Base-by-base conservation (phyloP, 495 filamentous ascomycete genomes). In the Penicillium atrosanguineum region DNA sequence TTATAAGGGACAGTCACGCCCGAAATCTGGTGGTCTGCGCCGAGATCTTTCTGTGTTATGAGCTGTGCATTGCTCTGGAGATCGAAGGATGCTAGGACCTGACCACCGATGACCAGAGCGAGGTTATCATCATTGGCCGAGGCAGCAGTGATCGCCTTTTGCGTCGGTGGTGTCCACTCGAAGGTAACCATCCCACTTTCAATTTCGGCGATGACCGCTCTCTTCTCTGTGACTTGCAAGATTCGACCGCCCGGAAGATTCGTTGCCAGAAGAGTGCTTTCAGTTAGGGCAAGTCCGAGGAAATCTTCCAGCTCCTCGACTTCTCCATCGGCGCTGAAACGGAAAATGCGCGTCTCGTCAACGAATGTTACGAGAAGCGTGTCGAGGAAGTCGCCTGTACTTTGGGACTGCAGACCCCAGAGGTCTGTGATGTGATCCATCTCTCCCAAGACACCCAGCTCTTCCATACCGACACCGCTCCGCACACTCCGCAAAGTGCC, bases 381-480 rank as follows among this genome's bases (percentile, higher is more conserved):
- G 61, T 97, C 90, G 46, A 81, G 67, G 19, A 69, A 73, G 12
- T 78, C 73, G 14, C 61, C 60, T 0, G 65, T 60, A 9, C 69
- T 64, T 38, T 69, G 68, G 36, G 83, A 85, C 57, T 78, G 77
- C 23, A 90, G 56, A 29, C 81, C 75, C 74, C 85, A 90, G 18
- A 98, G 65, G 31, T 84, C 83, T 20, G 82, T 81, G 20, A 91
- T 87, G 57, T 87, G 80, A 7, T 83, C 76, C 78, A 96, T 87
- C 44, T 95, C 88, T 7, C 83, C 87, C 9, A 99, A 72, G 16
- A 92, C 76, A 23, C 89, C 92, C 12, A 92, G 67, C 56, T 97
- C 92, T 67, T 96, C 90, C 51, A 99, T 78, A 16, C 94, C 91
- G 46, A 99, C 92, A 18, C 94, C 94, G 64, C 91, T 97, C 31